Base-by-base conservation (phyloP, 228 moss, liverwort and hornwort species). In the Sphagnum magellanicum region DNA sequence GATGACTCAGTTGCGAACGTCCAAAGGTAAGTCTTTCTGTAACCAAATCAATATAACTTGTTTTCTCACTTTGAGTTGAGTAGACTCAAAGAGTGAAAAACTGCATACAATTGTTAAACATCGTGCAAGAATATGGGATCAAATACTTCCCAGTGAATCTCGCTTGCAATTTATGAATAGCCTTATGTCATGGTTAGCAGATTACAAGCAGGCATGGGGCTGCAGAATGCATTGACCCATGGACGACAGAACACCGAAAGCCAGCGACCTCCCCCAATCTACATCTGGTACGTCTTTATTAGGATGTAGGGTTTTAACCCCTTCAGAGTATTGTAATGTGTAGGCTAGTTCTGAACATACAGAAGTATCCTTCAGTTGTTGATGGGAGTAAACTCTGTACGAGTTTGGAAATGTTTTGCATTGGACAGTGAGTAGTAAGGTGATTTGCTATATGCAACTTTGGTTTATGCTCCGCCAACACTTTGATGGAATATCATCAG, bases 1-100 rank as follows among this genome's bases (percentile, higher is more conserved):
- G 17, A 16, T 47, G 61, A 62, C 47, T 62, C 61, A 62, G 61
- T 62, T 8, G 61, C 61, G 8, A 62, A 62, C 47, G 61, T 62
- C 47, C 61, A 14, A 62, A 14, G 61, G 61, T 62, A 16, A 47
- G 9, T 8, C 61, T 62, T 8, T 8, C 55, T 57, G 8, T 57
- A 8, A 57, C 8, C 4, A 57, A 57, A 13, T 57, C 2, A 0
- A 61, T 47, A 16, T 16, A 16, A 62, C 16, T 62, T 47, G 8
- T 6, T 62, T 9, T 10, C 8, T 46, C 16, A 16, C 10, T 16
- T 62, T 32, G 32, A 32, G 32, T 32, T 32, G 32, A 32, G 32
- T 32, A 32, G 32, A 32, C 32, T 32, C 32, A 32, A 32, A 3
- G 6, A 16, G 61, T 16, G 61, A 16, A 62, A 8, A 9, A 6